These are phyloP conservation scores for Ustilago lituana DNA, from an alignment of 1,284 basidiomycete species.

Conservation along the genomic window DNA sequence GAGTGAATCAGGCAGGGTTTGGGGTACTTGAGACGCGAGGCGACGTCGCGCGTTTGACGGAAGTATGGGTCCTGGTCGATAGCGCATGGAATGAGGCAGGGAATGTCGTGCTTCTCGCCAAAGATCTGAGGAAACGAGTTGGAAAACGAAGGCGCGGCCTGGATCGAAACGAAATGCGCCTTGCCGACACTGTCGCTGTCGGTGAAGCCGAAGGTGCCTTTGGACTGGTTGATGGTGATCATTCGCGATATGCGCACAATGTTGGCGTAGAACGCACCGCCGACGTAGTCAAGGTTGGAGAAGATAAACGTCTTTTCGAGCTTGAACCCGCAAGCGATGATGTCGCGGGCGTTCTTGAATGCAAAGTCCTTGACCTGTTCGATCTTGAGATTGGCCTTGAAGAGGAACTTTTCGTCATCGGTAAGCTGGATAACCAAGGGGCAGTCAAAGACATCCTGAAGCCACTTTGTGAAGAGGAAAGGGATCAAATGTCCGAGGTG, in stretches of 20 bases:
- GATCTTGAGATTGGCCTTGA: constrained; percentile 90
- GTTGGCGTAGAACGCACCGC: constrained; percentile 91
- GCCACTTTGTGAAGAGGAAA: constrained; percentile 98
- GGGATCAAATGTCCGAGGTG: constrained; percentile 98
- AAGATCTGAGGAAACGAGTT: constrained; percentile 99
- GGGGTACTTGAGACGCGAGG: constrained; percentile 90
- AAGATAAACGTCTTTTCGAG: constrained; percentile 96
- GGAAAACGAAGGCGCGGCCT: constrained; percentile 95
- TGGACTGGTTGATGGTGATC: constrained; percentile 92
- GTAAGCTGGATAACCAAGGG: constrained; percentile 95
- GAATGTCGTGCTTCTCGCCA: constrained; percentile 82
- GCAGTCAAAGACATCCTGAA: constrained; percentile 95
- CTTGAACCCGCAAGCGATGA: constrained; percentile 95
- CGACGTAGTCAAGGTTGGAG: constrained; percentile 87
- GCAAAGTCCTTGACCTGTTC: constrained; percentile 89
- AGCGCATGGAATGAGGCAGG: constrained; percentile 94
- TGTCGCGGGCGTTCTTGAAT: constrained; percentile 87
- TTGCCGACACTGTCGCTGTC: constrained; percentile 95
- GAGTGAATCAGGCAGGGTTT: constrained; percentile 93
- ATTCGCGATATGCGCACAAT: constrained; percentile 90
- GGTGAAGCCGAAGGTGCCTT: constrained; percentile 93
- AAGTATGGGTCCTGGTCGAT: constrained; percentile 96
- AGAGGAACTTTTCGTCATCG: constrained; percentile 99
- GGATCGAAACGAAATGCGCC: constrained; percentile 96
- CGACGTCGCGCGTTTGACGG: constrained; percentile 94